These are phyloP conservation scores for Russula virescens DNA, from an alignment of 768 basidiomycete species.

Conservation along the genomic window DNA sequence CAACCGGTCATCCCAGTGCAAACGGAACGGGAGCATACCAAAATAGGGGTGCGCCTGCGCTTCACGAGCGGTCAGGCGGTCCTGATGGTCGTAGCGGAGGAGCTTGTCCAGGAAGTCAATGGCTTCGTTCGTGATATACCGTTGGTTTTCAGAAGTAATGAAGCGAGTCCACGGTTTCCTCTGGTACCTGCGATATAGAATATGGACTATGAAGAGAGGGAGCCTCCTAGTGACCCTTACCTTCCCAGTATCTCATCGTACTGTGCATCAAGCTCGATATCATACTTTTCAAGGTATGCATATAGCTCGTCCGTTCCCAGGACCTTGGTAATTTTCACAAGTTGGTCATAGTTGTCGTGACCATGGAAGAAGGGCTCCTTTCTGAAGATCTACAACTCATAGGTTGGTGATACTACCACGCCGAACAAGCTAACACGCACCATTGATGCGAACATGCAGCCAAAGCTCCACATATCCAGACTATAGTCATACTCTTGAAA, in stretches of 20 bases:
- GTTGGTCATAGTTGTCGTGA: conserved; percentile 97
- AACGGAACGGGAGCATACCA: conserved; percentile 40
- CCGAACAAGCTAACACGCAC: conserved; percentile 36
- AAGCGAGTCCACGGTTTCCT: conserved; percentile 95
- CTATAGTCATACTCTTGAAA: conserved; percentile 99
- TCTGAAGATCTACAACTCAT: conserved; percentile 75
- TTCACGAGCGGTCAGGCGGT: conserved; percentile 90
- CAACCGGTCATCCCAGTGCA: conserved; percentile 21
- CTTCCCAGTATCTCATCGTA: conserved; percentile 93
- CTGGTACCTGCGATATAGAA: conserved; percentile 54
- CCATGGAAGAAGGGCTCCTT: conserved; percentile 99
- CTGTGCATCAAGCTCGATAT: conserved; percentile 91
- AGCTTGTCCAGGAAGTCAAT: conserved; percentile 95
- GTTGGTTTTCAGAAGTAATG: conserved; percentile 92
- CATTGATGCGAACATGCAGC: conserved; percentile 99
- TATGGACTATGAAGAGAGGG: background rate
- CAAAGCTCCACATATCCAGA: conserved; percentile 98
- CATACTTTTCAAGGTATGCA: conserved; percentile 90
- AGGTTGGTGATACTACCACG: conserved; percentile 1
- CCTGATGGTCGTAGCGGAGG: conserved; percentile 95
- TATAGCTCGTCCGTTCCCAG: conserved; percentile 95
- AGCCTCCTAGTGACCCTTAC: conserved; percentile 33
- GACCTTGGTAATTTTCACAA: conserved; percentile 97
- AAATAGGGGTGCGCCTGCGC: conserved; percentile 93
- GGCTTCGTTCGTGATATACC: conserved; percentile 94